Evolutionary conservation across 2,329 filamentous ascomycete species (phyloP), one percentile per base, ranked within the genome.

Genomic region (Penicillium janthinellum): DNA sequence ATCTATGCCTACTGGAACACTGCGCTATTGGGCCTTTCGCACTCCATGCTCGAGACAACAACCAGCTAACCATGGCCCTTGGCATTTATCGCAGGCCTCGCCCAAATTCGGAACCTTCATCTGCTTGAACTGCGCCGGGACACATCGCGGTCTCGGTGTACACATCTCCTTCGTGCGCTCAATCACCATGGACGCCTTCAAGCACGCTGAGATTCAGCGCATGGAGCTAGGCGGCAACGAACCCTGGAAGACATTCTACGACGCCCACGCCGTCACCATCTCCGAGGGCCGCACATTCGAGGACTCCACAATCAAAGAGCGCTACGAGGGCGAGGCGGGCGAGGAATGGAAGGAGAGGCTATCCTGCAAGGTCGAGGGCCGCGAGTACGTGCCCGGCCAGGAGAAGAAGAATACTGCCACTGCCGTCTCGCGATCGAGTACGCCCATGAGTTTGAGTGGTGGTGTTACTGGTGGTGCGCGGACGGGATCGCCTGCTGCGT

Each of bases 101-200:
- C 95, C 95, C 65, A 99, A 99, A 79, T 96, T 99, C 75, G 94
- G 94, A 73, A 91, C 96, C 77, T 99, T 99, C 82, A 97, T 99
- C 84, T 99, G 95, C 79, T 88, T 99, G 54, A 91, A 90, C 64
- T 99, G 95, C 82, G 94, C 93, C 37, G 95, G 95, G 69, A 91
- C 95, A 55, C 95, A 99, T 80, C 90, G 95, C 64, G 92, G 92
- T 3, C 87, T 99, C 34, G 95, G 95, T 62, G 95, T 99, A 38
- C 95, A 99, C 82, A 96, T 99, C 77, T 96, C 92, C 75, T 99
- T 99, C 80, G 93, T 99, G 65, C 90, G 95, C 61, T 95, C 90
- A 71, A 95, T 98, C 73, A 96, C 92, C 63, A 99, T 99, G 95
- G 95, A 99, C 80, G 92, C 92, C 58, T 98, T 99, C 83, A 99